Percentiles rank a stretch among this genome's conserved stretches.
Evolutionary conservation across 352 stramenopile genomes (phyloP).

Genomic region (Detonula confervacea): DNA sequence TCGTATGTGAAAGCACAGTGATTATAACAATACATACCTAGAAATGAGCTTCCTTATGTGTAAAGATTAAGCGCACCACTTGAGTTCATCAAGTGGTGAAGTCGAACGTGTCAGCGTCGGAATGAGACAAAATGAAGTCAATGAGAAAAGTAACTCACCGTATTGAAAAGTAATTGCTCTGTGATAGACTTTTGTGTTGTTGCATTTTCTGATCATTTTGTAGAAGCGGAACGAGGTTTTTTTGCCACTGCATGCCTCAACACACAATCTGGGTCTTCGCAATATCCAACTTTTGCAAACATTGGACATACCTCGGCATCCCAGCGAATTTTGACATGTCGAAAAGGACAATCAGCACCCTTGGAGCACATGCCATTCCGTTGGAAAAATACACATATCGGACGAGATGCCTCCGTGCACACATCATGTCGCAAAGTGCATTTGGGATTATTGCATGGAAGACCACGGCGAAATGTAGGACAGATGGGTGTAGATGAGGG

Average conservation of each 20-base stretch:
- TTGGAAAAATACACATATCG: conserved; percentile 80
- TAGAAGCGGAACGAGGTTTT: conserved; percentile 6
- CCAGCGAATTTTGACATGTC: conserved; percentile 73
- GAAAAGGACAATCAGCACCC: conserved; percentile 70
- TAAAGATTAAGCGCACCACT: no score
- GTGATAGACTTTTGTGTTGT: neutral
- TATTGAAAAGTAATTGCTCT: neutral
- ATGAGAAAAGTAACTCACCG: neutral
- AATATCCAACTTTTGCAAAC: conserved; percentile 71
- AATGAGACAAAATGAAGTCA: neutral
- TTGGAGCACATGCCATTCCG: conserved; percentile 76
- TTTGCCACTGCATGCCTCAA: conserved; percentile 59
- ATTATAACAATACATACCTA: no score
- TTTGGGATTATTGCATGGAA: conserved; percentile 67
- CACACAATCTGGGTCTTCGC: conserved; percentile 60
- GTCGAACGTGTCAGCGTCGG: no score
- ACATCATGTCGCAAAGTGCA: conserved; percentile 77
- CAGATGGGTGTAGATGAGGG: conserved; percentile 59
- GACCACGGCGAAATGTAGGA: conserved; percentile 58
- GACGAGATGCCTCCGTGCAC: conserved; percentile 60
- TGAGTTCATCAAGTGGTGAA: no score
- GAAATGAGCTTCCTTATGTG: no score
- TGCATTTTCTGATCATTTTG: neutral
- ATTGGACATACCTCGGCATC: conserved; percentile 65
- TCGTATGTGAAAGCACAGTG: no score